phyloP scores from a whole-genome alignment of 192 early-diverging fungal species.

The Coemansia sp. region DNA sequence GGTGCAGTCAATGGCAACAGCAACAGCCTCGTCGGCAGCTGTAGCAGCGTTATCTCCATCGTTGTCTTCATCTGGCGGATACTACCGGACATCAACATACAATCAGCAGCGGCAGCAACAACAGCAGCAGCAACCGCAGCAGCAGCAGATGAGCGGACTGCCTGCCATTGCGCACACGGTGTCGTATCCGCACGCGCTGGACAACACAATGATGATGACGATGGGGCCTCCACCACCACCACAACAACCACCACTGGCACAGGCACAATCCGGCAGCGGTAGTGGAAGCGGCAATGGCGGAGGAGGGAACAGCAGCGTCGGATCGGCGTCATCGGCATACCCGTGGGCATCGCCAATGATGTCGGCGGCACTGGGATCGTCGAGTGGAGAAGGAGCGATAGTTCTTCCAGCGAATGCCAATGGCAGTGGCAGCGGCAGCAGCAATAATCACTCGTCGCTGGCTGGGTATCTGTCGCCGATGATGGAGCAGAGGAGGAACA shows the following conservation, averaged over 20 bases:
- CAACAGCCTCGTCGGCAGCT: neutral
- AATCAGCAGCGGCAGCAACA: neutral
- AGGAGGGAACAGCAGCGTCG: neutral
- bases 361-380: neutral
- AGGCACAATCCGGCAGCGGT: too few species aligned
- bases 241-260: too few species aligned
- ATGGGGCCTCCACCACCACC: neutral
- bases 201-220: neutral
- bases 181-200: neutral
- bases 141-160: neutral
- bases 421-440: neutral
- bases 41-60: too few species aligned
- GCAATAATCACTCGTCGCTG: neutral
- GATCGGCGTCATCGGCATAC: neutral
- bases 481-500: neutral
- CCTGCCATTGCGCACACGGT: constrained; percentile 1
- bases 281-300: neutral
- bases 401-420: neutral
- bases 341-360: constrained; percentile 8
- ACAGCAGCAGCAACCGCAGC: neutral
- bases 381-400: neutral
- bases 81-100: neutral
- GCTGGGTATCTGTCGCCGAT: constrained; percentile 9
- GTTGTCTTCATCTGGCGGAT: too few species aligned
- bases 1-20: neutral